Evolutionary conservation across 2,329 filamentous ascomycete species (phyloP).

Genomic region (Curvularia hawaiiensis): DNA sequence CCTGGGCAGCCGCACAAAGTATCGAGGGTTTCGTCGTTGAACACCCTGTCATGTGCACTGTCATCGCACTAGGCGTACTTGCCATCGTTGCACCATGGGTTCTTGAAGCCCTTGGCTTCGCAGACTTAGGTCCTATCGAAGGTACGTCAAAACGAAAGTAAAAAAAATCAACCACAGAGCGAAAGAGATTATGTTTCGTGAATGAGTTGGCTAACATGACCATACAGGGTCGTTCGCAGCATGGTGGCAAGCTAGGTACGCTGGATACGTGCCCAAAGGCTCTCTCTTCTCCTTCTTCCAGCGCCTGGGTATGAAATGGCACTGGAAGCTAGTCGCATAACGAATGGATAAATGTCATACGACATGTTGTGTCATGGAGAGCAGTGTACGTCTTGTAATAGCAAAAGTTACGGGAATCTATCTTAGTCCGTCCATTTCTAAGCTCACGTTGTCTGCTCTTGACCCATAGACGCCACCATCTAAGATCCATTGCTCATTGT

Average conservation of each 20-base stretch:
- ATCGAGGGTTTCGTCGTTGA: conserved; percentile 38
- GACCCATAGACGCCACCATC: conserved; percentile 57
- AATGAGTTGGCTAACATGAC: neutral
- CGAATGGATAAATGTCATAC: neutral
- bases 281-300: conserved; percentile 53
- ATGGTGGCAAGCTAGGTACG: conserved; percentile 48
- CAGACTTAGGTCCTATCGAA: conserved; percentile 36
- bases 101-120: conserved; percentile 42
- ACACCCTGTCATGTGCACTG: conserved; percentile 36
- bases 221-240: conserved; percentile 46
- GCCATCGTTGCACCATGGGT: conserved; percentile 34
- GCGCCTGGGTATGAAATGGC: conserved; percentile 51
- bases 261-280: conserved; percentile 47
- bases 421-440: conserved; percentile 23
- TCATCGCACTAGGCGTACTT: conserved; percentile 41
- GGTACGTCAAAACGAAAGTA: conserved; percentile 22
- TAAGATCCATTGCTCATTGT: conserved; percentile 60
- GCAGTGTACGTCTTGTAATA: neutral
- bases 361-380: neutral
- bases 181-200: neutral
- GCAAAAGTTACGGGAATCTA: neutral
- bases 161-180: neutral
- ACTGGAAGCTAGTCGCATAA: conserved; percentile 2
- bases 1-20: conserved; percentile 27
- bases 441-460: conserved; percentile 21